These are phyloP conservation scores for Sporothrix variecibatus DNA, from an alignment of 2,329 filamentous ascomycete species.

Conservation along the genomic window DNA sequence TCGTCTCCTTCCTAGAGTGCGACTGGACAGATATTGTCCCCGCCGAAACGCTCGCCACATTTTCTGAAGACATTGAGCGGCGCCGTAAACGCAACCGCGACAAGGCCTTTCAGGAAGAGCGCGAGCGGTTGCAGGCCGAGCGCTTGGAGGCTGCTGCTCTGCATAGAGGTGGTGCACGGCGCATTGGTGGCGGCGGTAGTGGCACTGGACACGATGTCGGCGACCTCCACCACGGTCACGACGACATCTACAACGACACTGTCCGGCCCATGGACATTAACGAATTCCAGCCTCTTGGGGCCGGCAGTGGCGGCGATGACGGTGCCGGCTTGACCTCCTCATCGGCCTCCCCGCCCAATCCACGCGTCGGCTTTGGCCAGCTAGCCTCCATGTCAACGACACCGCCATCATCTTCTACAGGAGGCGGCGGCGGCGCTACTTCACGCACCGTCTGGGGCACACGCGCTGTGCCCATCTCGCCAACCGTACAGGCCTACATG, in stretches of 20 bases:
- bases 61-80: conserved; percentile 73
- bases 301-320: conserved; percentile 31
- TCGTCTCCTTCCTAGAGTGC: conserved; percentile 88
- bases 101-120: conserved; percentile 83
- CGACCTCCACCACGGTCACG: conserved; percentile 33
- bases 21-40: conserved; percentile 91
- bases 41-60: conserved; percentile 71
- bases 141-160: conserved; percentile 70
- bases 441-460: conserved; percentile 91
- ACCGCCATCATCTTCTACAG: conserved; percentile 55
- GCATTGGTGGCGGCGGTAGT: not conserved
- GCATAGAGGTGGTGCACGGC: conserved; percentile 15
- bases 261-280: conserved; percentile 48
- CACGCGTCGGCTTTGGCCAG: conserved; percentile 63
- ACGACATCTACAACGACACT: not conserved
- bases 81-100: conserved; percentile 76
- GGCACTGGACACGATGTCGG: conserved; percentile 30
- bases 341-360: conserved; percentile 51
- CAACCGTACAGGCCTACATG: conserved; percentile 49
- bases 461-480: conserved; percentile 62
- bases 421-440: conserved; percentile 39
- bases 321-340: conserved; percentile 30
- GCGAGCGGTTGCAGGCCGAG: conserved; percentile 79
- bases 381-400: conserved; percentile 80
- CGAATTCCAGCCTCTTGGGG: conserved; percentile 67